Conservation (phyloP, 106 monocot genomes). For the Platanthera zijinensis region DNA sequence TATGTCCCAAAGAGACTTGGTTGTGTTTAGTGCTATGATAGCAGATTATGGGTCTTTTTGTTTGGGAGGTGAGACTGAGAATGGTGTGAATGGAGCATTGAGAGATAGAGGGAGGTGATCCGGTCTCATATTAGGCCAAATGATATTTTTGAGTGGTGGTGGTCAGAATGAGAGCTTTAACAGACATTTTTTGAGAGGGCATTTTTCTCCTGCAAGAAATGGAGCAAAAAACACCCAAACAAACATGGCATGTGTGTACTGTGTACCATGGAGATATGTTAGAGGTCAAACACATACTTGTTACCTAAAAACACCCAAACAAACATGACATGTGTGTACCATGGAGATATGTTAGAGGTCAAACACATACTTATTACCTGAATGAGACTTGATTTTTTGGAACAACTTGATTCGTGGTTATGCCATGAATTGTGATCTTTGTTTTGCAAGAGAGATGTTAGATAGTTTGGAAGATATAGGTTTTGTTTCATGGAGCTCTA, state of each 20-base stretch:
- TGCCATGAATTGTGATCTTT: constrained; percentile 14
- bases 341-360: constrained; percentile 20
- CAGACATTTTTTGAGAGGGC: too few species aligned
- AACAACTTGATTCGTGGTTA: constrained; percentile 50
- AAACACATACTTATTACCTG: constrained; percentile 28
- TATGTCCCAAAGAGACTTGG: constrained; percentile 33
- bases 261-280: constrained; percentile 12
- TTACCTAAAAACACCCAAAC: constrained; percentile 5
- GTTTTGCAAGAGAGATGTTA: constrained; percentile 33
- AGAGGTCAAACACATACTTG: constrained; percentile 27
- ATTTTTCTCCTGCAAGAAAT: too few species aligned
- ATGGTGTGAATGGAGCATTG: too few species aligned
- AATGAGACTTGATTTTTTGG: constrained; percentile 40
- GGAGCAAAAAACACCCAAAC: too few species aligned
- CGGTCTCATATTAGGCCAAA: too few species aligned
- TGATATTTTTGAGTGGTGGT: too few species aligned
- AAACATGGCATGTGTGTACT: too few species aligned
- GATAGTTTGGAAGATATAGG: constrained; percentile 23
- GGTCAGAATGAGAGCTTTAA: too few species aligned
- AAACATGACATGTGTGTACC: neutral
- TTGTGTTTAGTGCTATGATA: constrained; percentile 33
- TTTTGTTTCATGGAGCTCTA: constrained; percentile 45
- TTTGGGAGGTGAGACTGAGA: too few species aligned
- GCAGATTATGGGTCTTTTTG: constrained; percentile 9
- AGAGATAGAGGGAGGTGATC: too few species aligned